Conservation (phyloP, 345 rosid genomes). For the Mercurialis annua region DNA sequence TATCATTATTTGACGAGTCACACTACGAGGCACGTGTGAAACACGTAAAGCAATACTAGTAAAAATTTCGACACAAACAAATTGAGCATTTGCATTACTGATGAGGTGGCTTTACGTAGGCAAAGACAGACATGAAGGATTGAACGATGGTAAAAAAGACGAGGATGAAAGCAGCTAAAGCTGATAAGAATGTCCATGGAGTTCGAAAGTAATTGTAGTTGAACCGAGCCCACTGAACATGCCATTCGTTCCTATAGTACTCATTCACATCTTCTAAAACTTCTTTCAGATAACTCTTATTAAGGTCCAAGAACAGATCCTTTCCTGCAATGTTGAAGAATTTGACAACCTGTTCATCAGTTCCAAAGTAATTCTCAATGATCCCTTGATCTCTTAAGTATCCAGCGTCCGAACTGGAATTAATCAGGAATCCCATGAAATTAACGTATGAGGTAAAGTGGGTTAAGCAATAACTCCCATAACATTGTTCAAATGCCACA, state of each 20-base stretch:
- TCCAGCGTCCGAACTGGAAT: neutral
- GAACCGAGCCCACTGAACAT: constrained; percentile 10
- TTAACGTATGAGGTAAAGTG: constrained; percentile 8
- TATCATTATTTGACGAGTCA: too few species aligned
- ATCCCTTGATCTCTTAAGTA: constrained; percentile 11
- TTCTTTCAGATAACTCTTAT: constrained; percentile 5
- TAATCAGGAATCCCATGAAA: constrained; percentile 12
- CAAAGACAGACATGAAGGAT: constrained; percentile 11
- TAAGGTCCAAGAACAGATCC: constrained; percentile 5
- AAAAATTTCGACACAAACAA: too few species aligned
- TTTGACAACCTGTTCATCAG: constrained; percentile 14
- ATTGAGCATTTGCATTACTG: too few species aligned
- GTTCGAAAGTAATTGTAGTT: constrained; percentile 16
- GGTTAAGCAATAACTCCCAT: constrained; percentile 1
- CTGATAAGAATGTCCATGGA: constrained; percentile 27
- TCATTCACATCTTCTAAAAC: constrained; percentile 19
- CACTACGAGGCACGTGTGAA: too few species aligned
- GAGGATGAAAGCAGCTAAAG: constrained; percentile 10
- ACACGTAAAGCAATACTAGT: too few species aligned
- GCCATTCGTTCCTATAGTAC: constrained; percentile 20
- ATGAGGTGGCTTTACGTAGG: constrained; percentile 2
- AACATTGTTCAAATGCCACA: constrained; percentile 28
- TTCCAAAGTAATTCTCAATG: constrained; percentile 21
- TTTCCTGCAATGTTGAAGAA: constrained; percentile 11
- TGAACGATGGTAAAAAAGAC: constrained; percentile 22